phyloP scores from a whole-genome alignment of 1,139 yeast species.

The Yamadazyma atmosphaerica region DNA sequence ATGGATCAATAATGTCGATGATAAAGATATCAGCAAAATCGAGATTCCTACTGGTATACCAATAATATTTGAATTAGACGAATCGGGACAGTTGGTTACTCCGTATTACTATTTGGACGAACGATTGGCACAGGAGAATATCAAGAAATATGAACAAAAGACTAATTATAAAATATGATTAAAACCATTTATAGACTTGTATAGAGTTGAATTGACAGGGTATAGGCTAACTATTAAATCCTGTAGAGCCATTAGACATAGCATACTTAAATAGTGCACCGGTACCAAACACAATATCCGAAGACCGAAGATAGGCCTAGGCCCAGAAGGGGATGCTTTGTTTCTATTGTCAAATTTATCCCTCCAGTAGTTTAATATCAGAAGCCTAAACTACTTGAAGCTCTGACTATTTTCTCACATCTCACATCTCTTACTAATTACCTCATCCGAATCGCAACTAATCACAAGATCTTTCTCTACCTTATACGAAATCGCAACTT shows the following conservation, averaged over 20 bases:
- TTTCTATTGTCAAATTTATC: no score
- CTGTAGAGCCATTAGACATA: background rate
- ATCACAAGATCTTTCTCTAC: background rate
- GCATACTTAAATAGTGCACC: background rate
- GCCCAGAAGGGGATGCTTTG: no score
- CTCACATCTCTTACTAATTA: background rate
- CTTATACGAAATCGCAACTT: background rate
- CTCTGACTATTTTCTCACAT: background rate
- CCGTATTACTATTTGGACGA: constrained; percentile 65
- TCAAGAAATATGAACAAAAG: constrained; percentile 54
- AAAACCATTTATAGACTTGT: background rate
- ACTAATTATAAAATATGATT: constrained; percentile 4
- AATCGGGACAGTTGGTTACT: constrained; percentile 40
- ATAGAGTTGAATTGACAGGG: background rate
- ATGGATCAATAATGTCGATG: constrained; percentile 54
- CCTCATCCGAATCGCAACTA: background rate
- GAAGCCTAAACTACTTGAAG: no score
- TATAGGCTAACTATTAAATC: background rate
- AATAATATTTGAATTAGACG: constrained; percentile 54
- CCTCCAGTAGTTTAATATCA: no score
- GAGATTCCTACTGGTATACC: constrained; percentile 83
- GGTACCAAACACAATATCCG: background rate
- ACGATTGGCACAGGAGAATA: constrained; percentile 64
- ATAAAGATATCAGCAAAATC: constrained; percentile 61
- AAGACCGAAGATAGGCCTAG: background rate